phyloP scores from a whole-genome alignment of 805 yeast species.

The Metschnikowia aberdeeniae region DNA sequence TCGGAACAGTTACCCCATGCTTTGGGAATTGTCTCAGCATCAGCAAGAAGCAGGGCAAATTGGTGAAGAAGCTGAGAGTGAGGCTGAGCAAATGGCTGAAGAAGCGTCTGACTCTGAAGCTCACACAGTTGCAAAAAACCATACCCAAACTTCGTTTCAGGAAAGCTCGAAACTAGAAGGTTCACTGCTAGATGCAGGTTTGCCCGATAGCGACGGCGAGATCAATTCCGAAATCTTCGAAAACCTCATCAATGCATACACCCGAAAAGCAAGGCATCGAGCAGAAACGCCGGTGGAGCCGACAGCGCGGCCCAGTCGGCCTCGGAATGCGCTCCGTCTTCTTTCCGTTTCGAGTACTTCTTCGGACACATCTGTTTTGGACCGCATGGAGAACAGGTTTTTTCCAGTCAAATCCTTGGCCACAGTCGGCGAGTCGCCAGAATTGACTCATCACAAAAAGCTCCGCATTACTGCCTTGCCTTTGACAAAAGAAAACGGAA shows the following conservation, averaged over 20 bases:
- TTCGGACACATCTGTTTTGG: neutral
- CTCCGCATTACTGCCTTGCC: slow-evolving; percentile 35
- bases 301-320: neutral
- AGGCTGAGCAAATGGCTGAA: neutral
- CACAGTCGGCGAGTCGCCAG: slow-evolving; percentile 34
- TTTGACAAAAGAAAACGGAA: neutral
- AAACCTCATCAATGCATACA: neutral
- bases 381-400: slow-evolving; percentile 5
- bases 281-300: neutral
- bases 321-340: slow-evolving; percentile 23
- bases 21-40: neutral
- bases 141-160: too few relatives aligned
- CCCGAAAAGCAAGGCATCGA: slow-evolving; percentile 2
- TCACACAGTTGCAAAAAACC: neutral
- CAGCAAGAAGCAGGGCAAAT: neutral
- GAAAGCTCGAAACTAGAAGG: too few relatives aligned
- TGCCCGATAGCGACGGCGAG: neutral
- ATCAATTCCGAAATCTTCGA: slow-evolving; percentile 1
- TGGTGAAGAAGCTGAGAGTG: neutral
- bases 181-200: neutral
- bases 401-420: slow-evolving; percentile 30
- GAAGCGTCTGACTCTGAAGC: neutral
- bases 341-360: slow-evolving; percentile 18
- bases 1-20: slow-evolving; percentile 8
- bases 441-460: slow-evolving; percentile 39